Percentiles rank a stretch among this genome's conserved stretches.
Conservation (phyloP, 2,329 filamentous ascomycete genomes). For the Colletotrichum australisinense region DNA sequence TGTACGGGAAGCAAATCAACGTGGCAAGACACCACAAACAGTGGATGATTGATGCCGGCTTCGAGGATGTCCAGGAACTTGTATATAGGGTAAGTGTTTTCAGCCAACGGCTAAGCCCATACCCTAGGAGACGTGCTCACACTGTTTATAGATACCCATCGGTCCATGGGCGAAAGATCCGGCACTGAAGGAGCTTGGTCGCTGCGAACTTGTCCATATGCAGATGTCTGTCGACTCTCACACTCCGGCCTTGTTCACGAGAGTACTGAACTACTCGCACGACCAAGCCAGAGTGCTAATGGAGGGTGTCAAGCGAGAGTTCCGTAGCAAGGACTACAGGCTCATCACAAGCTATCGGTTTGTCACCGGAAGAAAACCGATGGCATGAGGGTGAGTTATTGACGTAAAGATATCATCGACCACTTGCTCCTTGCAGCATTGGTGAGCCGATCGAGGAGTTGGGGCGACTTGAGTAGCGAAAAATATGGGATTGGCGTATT, state of each 20-base stretch:
- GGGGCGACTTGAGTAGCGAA: neutral
- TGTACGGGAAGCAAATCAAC: conserved; percentile 53
- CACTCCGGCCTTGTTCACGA: conserved; percentile 52
- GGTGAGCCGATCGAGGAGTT: neutral
- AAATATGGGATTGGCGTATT: neutral
- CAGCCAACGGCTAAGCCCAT: too few species aligned
- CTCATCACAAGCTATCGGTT: conserved; percentile 50
- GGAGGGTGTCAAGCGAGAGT: conserved; percentile 53
- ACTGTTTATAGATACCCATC: conserved; percentile 47
- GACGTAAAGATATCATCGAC: neutral
- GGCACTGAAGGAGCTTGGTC: conserved; percentile 49
- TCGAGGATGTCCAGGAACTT: conserved; percentile 47
- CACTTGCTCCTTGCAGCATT: neutral
- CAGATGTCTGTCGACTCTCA: conserved; percentile 56
- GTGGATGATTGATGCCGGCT: conserved; percentile 52
- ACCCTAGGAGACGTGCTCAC: neutral
- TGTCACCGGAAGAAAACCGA: conserved; percentile 43
- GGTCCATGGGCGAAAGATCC: conserved; percentile 52
- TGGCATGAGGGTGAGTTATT: neutral
- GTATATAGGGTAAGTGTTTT: conserved; percentile 42
- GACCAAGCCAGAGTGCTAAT: conserved; percentile 55
- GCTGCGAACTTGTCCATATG: conserved; percentile 52
- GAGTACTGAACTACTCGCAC: conserved; percentile 50
- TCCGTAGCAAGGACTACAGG: conserved; percentile 46
- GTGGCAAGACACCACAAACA: conserved; percentile 49